Conservation (phyloP, 345 rosid species). For the Trapa bicornis region DNA sequence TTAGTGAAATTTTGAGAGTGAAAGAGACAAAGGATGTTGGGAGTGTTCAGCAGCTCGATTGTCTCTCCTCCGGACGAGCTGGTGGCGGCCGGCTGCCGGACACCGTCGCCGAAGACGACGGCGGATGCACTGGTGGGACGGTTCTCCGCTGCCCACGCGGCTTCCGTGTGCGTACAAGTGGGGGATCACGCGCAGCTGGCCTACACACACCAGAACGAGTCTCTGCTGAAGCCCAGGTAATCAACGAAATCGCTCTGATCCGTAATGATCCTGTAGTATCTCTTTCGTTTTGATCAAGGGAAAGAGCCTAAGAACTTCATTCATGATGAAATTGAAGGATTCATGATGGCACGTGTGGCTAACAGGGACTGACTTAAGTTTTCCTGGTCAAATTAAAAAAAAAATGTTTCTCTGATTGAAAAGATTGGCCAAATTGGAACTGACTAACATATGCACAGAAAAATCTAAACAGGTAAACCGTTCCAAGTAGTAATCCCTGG, state of each 20-base stretch:
- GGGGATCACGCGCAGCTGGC: slow-evolving; percentile 67
- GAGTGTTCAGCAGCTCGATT: slow-evolving; percentile 68
- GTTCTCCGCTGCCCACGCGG: slow-evolving; percentile 42
- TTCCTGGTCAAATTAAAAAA: background rate
- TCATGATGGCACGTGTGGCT: background rate
- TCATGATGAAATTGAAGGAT: background rate
- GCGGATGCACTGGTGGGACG: slow-evolving; percentile 48
- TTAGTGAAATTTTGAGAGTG: background rate
- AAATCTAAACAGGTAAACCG: too few relatives aligned
- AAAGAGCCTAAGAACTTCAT: background rate
- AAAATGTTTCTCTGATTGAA: background rate
- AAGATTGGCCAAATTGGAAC: too few relatives aligned
- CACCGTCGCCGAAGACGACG: slow-evolving; percentile 79
- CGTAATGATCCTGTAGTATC: background rate
- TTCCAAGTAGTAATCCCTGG: too few relatives aligned
- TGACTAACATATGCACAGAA: too few relatives aligned
- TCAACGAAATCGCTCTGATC: background rate
- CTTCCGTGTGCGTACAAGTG: slow-evolving; percentile 56
- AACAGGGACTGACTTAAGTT: background rate
- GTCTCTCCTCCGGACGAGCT: slow-evolving; percentile 90
- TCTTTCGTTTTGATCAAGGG: background rate
- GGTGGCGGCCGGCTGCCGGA: slow-evolving; percentile 87
- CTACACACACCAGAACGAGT: slow-evolving; percentile 64
- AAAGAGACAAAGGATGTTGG: slow-evolving; percentile 44
- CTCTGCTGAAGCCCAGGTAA: slow-evolving; percentile 67